A percentile compares a stretch with the other conserved stretches of the same genome.
Evolutionary conservation across 2,329 filamentous ascomycete genomes (phyloP).

Genomic region (Paracamarosporium sp.): DNA sequence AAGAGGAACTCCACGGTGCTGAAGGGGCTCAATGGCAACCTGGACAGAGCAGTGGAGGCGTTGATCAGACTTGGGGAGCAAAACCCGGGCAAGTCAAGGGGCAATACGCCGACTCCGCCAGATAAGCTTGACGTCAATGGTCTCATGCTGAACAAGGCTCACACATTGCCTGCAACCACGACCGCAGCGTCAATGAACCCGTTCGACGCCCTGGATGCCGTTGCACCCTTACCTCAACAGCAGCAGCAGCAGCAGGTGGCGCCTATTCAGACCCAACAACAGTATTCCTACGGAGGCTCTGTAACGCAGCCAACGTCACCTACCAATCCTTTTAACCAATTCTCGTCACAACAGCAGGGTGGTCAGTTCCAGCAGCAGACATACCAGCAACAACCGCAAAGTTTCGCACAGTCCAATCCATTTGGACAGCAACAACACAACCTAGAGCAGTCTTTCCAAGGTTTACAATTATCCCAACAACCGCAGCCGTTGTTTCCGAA

Average conservation of each 20-base stretch:
- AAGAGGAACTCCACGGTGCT: slow-evolving; percentile 82
- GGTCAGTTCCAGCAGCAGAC: slow-evolving; percentile 32
- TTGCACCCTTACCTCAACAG: slow-evolving; percentile 21
- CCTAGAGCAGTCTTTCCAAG: slow-evolving; percentile 76
- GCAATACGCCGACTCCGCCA: slow-evolving; percentile 55
- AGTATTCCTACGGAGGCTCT: slow-evolving; percentile 27
- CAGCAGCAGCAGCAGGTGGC: slow-evolving; percentile 37
- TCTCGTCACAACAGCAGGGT: slow-evolving; percentile 56
- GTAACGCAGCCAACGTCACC: slow-evolving; percentile 33
- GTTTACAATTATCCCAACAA: slow-evolving; percentile 67
- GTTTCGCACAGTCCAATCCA: slow-evolving; percentile 29
- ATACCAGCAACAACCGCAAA: slow-evolving; percentile 19
- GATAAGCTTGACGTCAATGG: slow-evolving; percentile 58
- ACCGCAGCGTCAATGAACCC: slow-evolving; percentile 45
- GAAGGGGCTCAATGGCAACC: slow-evolving; percentile 81
- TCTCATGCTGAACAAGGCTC: slow-evolving; percentile 50
- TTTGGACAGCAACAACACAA: slow-evolving; percentile 37
- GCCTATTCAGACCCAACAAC: slow-evolving; percentile 42
- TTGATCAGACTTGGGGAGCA: slow-evolving; percentile 80
- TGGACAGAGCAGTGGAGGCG: slow-evolving; percentile 86
- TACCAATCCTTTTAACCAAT: slow-evolving; percentile 71
- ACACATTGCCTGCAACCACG: slow-evolving; percentile 31
- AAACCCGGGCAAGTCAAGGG: slow-evolving; percentile 45
- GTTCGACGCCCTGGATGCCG: slow-evolving; percentile 52
- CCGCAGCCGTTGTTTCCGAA: slow-evolving; percentile 70